A percentile compares a stretch with the other conserved stretches of the same genome.
phyloP scores from a whole-genome alignment of 1,284 basidiomycete species.

The Marasmius sp. region DNA sequence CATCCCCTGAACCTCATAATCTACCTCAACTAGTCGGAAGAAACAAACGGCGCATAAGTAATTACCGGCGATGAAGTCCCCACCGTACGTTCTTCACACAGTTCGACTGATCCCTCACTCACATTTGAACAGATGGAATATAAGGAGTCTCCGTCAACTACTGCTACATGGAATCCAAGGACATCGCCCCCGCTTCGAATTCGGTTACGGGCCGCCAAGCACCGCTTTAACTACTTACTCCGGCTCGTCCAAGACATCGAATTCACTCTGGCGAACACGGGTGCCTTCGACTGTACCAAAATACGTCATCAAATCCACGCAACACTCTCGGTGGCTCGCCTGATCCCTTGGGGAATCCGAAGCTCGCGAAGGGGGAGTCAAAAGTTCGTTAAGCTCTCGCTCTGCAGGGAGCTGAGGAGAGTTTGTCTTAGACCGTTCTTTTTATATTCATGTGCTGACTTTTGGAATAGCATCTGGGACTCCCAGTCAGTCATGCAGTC shows the following conservation, averaged over 20 bases:
- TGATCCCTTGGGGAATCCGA: slow-evolving; percentile 40
- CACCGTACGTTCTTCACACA: slow-evolving; percentile 44
- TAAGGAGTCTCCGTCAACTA: slow-evolving; percentile 63
- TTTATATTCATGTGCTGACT: too few relatives aligned
- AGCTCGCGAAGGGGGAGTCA: slow-evolving; percentile 8
- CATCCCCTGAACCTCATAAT: slow-evolving; percentile 1
- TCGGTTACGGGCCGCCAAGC: slow-evolving; percentile 82
- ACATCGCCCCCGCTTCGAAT: slow-evolving; percentile 62
- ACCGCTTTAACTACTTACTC: slow-evolving; percentile 72
- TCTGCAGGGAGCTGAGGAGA: too few relatives aligned
- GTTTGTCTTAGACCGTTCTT: too few relatives aligned
- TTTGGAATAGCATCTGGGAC: too few relatives aligned
- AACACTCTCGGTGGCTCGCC: too few relatives aligned
- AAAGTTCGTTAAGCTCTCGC: too few relatives aligned
- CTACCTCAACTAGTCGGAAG: slow-evolving; percentile 28
- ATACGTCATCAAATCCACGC: slow-evolving; percentile 55
- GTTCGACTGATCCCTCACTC: slow-evolving; percentile 24
- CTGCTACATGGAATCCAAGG: slow-evolving; percentile 62
- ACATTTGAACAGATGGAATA: slow-evolving; percentile 47
- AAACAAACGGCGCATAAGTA: slow-evolving; percentile 40
- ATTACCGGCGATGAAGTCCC: slow-evolving; percentile 43
- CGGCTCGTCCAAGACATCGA: slow-evolving; percentile 40
- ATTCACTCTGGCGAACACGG: slow-evolving; percentile 54
- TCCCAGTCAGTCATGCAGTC: too few relatives aligned
- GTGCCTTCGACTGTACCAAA: slow-evolving; percentile 48